Evolutionary conservation across 108 stramenopile species (phyloP).

Genomic region (Cyclotella kingstonii): DNA sequence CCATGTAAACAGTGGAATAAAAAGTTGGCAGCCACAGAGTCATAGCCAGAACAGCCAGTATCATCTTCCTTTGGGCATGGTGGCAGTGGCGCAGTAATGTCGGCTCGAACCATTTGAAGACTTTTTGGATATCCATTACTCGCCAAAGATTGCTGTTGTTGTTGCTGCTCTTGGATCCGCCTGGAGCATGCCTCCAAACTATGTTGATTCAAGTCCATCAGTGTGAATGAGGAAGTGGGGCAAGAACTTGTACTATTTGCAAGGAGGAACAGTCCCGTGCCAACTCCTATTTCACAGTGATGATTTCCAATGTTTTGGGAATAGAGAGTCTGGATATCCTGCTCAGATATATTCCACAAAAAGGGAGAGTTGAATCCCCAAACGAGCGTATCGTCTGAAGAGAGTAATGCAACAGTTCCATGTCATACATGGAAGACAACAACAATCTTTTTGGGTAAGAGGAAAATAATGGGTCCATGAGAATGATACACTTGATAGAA

Average conservation of each 20-base stretch:
- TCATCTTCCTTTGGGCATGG: too few species aligned
- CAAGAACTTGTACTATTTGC: not conserved
- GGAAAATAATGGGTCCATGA: too few species aligned
- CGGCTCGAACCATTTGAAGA: constrained; percentile 6
- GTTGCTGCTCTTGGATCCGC: constrained; percentile 5
- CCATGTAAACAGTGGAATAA: constrained; percentile 39
- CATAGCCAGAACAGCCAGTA: too few species aligned
- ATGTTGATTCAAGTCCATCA: constrained; percentile 36
- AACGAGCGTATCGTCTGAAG: constrained; percentile 34
- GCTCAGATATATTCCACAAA: constrained; percentile 26
- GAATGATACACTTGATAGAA: too few species aligned
- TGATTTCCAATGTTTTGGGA: constrained; percentile 2
- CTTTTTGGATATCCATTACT: not conserved
- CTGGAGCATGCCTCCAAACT: constrained; percentile 21
- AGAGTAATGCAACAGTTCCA: too few species aligned
- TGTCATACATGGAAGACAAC: too few species aligned
- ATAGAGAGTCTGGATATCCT: constrained; percentile 23
- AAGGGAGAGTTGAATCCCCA: constrained; percentile 46
- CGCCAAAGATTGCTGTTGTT: not conserved
- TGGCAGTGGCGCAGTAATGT: constrained; percentile 3
- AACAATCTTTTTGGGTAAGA: too few species aligned
- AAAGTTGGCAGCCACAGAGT: constrained; percentile 36
- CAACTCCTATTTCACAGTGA: constrained; percentile 37
- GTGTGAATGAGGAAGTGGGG: constrained; percentile 8
- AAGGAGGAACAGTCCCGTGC: constrained; percentile 31